Evolutionary conservation across 805 yeast genomes (phyloP).

Genomic region (Yarrowia hollandica): DNA sequence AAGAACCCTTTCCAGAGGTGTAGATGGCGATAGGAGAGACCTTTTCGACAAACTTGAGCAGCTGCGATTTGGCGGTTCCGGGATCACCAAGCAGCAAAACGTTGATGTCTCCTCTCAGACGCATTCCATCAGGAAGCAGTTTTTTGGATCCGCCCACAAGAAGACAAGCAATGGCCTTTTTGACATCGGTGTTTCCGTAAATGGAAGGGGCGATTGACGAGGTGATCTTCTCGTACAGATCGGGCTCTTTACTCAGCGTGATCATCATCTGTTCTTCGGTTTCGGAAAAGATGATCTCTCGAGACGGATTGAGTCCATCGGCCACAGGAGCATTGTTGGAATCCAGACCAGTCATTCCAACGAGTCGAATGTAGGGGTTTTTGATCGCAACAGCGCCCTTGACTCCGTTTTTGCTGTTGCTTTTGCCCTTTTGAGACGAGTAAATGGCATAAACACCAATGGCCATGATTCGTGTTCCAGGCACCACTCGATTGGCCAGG

Average conservation of each 20-base stretch:
- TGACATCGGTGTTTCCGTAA: conserved; percentile 90
- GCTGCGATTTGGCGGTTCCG: conserved; percentile 97
- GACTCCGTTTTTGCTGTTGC: conserved; percentile 32
- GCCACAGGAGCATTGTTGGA: conserved; percentile 8
- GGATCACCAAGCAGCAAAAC: conserved; percentile 95
- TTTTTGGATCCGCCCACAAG: conserved; percentile 94
- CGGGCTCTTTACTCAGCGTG: conserved; percentile 75
- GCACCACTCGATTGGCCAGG: conserved; percentile 84
- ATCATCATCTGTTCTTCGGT: conserved; percentile 93
- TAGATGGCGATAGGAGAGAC: conserved; percentile 92
- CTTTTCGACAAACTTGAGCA: conserved; percentile 91
- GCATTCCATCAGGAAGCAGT: conserved; percentile 90
- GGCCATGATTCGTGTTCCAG: conserved; percentile 91
- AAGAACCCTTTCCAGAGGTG: conserved; percentile 98
- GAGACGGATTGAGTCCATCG: neutral
- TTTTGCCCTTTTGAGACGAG: conserved; percentile 61
- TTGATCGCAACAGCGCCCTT: conserved; percentile 77
- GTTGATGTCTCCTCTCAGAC: conserved; percentile 95
- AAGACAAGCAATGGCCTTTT: conserved; percentile 88
- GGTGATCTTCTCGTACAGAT: conserved; percentile 81
- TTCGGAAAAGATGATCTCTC: conserved; percentile 77
- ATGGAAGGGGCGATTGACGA: conserved; percentile 94
- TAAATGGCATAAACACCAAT: conserved; percentile 92
- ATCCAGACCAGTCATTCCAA: conserved; percentile 69
- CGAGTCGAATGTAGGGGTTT: conserved; percentile 82